phyloP scores from a whole-genome alignment of 176 grass and related monocot genomes.

The Oryza nivara region DNA sequence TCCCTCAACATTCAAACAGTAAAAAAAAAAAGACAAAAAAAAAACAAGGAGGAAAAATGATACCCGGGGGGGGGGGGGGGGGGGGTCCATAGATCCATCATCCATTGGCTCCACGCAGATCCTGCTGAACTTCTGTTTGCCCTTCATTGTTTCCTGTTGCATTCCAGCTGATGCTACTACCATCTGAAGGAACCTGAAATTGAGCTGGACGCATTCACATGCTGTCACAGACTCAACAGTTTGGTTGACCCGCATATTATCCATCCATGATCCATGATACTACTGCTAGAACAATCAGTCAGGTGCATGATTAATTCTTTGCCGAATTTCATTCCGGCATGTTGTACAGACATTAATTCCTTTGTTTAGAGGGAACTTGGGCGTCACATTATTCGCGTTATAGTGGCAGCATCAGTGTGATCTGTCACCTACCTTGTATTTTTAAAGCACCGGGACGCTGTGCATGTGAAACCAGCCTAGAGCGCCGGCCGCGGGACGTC shows the following conservation, averaged over 20 bases:
- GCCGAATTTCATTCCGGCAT: neutral
- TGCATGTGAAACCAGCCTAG: conserved; percentile 9
- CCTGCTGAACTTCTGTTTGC: neutral
- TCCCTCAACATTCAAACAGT: neutral
- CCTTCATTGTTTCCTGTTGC: neutral
- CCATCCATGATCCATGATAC: neutral
- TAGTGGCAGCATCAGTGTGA: neutral
- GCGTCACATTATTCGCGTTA: neutral
- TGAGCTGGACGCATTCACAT: neutral
- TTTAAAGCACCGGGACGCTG: neutral
- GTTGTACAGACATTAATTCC: neutral
- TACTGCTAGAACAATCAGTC: neutral
- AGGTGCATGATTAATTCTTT: neutral
- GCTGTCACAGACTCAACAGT: neutral
- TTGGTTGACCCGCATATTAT: neutral
- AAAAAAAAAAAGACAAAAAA: neutral
- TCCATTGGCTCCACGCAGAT: neutral
- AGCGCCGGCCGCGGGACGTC: neutral
- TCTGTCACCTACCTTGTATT: neutral
- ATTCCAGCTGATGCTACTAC: neutral
- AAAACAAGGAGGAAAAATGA: neutral
- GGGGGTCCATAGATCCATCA: too few species aligned
- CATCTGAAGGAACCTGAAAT: neutral
- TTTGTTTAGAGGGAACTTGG: neutral
- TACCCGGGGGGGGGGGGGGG: too few species aligned